These are phyloP conservation scores for Sporothrix variecibatus DNA, from an alignment of 2,329 filamentous ascomycete species.

Conservation along the genomic window DNA sequence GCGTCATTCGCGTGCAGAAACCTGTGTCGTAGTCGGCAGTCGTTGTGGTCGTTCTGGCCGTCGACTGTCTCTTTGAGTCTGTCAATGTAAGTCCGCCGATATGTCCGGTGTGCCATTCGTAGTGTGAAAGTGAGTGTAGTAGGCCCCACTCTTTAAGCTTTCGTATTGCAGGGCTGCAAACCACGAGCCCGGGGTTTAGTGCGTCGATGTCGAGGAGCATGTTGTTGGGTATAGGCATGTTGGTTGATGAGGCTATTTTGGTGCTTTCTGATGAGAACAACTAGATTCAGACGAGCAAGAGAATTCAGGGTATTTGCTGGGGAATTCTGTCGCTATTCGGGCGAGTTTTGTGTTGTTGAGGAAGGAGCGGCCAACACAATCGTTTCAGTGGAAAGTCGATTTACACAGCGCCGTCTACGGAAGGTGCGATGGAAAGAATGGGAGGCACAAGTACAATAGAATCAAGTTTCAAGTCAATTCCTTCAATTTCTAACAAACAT, in stretches of 20 bases:
- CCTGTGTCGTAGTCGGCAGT: neutral
- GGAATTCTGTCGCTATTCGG: neutral
- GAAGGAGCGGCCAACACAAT: neutral
- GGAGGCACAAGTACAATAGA: neutral
- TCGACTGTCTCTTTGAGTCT: neutral
- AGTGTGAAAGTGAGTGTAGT: neutral
- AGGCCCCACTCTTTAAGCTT: conserved; percentile 22
- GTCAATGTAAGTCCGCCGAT: conserved; percentile 22
- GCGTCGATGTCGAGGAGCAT: neutral
- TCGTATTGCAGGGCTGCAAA: neutral
- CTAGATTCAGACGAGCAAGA: neutral
- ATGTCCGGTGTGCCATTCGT: conserved; percentile 21
- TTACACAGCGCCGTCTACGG: neutral
- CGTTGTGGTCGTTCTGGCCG: too few relatives aligned
- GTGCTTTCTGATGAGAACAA: neutral
- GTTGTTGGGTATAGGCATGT: neutral
- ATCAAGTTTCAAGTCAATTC: too few relatives aligned
- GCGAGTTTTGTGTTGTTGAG: neutral
- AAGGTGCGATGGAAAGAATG: neutral
- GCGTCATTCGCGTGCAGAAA: neutral
- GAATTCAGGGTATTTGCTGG: neutral
- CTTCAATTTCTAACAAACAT: neutral
- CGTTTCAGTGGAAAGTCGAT: neutral
- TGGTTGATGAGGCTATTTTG: neutral
- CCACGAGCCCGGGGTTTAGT: neutral